Base-by-base conservation (phyloP, 768 basidiomycete species). In the Astraeus odoratus region DNA sequence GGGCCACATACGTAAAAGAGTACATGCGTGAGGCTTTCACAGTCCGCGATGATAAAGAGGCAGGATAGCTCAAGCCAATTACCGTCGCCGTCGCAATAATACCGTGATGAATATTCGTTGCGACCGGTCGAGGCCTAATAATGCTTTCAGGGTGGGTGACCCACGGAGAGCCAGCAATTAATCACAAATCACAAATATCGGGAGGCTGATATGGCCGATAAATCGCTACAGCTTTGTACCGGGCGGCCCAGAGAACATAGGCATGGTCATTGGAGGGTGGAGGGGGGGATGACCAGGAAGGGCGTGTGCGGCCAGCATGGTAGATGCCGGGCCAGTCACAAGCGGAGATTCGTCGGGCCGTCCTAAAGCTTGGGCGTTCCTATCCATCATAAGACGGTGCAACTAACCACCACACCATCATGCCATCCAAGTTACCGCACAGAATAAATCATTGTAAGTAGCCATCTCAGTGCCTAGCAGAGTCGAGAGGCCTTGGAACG, bases 381-480 rank as follows among this genome's bases (percentile, higher is more conserved):
- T 71, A 33, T 86, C 83, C 80, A 85, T 79, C 81, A 87, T 81
- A 49, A 87, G 75, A 38, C 75, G 72, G 55, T 86, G 84, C 43
- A 81, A 60, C 77, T 81, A 55, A 46, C 44, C 47, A 29, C 25
- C 41, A 43, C 50, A 39, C 49, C 47, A 51, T 51, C 45, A 53
- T 42, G 34, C 35, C 24, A 16, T 29, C 53, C 42, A 53, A 41
- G 47, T 27, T 36, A 43, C 24, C 20, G 44, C 33, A 30, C 13
- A 42, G 26, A 33, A 38, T 27, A 52, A 47, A 40, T 7, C n/a
- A n/a, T n/a, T n/a, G n/a, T n/a, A n/a, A n/a, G n/a, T n/a, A n/a
- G n/a, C n/a, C n/a, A n/a, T n/a, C n/a, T n/a, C n/a, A n/a, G n/a
- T n/a, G n/a, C n/a, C n/a, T n/a, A n/a, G n/a, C n/a, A n/a, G n/a